phyloP scores from a whole-genome alignment of 2,329 filamentous ascomycete genomes.

The Cordyceps fumosorosea region DNA sequence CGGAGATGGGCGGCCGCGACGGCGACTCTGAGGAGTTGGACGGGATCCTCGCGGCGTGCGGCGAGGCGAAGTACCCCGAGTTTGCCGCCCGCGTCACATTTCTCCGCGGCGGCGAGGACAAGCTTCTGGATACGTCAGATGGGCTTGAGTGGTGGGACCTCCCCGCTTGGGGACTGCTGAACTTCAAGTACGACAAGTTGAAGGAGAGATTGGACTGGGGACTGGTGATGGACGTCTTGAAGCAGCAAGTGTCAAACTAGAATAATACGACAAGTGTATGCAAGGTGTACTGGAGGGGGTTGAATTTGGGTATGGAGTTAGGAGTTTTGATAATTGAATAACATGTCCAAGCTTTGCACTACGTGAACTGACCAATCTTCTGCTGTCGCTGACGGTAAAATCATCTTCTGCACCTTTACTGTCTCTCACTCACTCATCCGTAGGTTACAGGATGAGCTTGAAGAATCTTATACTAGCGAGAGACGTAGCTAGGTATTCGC shows the following conservation, averaged over 20 bases:
- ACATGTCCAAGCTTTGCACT: no score
- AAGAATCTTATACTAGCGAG: no score
- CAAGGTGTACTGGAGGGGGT: not conserved
- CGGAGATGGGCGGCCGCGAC: not conserved
- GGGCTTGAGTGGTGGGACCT: not conserved
- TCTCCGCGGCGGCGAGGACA: not conserved
- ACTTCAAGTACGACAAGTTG: slow-evolving; percentile 2
- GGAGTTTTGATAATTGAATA: not conserved
- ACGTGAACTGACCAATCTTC: no score
- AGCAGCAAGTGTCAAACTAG: not conserved
- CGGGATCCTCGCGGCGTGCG: not conserved
- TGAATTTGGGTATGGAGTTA: no score
- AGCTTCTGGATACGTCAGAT: not conserved
- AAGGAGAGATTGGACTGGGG: not conserved
- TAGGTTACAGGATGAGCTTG: no score
- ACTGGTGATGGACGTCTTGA: not conserved
- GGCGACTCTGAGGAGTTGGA: not conserved
- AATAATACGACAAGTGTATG: not conserved
- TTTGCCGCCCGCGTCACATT: not conserved
- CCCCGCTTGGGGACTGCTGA: not conserved
- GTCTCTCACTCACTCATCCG: no score
- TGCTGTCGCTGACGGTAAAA: no score
- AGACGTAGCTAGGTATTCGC: no score
- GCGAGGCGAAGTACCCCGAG: not conserved
- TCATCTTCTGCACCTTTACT: no score